Percentiles rank a stretch among this genome's conserved stretches.
These are phyloP conservation scores for Mortierella alpina DNA, from an alignment of 192 early-diverging fungal species.

Conservation along the genomic window DNA sequence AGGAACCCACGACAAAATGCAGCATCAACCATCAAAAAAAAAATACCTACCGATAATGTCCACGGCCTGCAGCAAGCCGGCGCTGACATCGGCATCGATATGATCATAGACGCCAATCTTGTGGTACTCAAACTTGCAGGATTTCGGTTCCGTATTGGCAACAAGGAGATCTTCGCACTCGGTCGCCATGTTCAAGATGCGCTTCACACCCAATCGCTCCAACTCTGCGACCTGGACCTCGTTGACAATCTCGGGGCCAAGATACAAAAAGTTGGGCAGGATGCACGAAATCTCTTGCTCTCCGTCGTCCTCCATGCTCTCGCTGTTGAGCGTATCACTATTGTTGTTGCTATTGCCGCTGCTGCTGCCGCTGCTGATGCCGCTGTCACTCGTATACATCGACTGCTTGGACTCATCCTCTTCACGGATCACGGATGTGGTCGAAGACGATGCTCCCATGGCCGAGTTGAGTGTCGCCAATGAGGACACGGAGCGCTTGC, in stretches of 20 bases:
- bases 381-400: neutral
- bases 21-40: neutral
- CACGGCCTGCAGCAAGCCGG: constrained; percentile 68
- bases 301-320: constrained; percentile 18
- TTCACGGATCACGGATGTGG: constrained; percentile 19
- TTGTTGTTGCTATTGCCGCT: neutral
- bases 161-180: constrained; percentile 71
- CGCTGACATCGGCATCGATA: constrained; percentile 73
- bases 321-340: neutral
- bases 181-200: constrained; percentile 84
- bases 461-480: constrained; percentile 23
- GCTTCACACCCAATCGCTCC: constrained; percentile 65
- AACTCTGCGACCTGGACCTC: constrained; percentile 65
- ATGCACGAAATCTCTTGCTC: constrained; percentile 67
- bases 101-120: constrained; percentile 70
- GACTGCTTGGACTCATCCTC: constrained; percentile 19
- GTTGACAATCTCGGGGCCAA: constrained; percentile 77
- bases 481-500: constrained; percentile 32
- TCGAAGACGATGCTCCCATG: neutral
- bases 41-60: constrained; percentile 71
- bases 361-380: neutral
- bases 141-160: constrained; percentile 25
- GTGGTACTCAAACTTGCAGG: constrained; percentile 42
- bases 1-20: constrained; percentile 6
- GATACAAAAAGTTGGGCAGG: constrained; percentile 66